Base-by-base conservation (phyloP, 192 early-diverging fungal genomes). In the Mortierella claussenii region DNA sequence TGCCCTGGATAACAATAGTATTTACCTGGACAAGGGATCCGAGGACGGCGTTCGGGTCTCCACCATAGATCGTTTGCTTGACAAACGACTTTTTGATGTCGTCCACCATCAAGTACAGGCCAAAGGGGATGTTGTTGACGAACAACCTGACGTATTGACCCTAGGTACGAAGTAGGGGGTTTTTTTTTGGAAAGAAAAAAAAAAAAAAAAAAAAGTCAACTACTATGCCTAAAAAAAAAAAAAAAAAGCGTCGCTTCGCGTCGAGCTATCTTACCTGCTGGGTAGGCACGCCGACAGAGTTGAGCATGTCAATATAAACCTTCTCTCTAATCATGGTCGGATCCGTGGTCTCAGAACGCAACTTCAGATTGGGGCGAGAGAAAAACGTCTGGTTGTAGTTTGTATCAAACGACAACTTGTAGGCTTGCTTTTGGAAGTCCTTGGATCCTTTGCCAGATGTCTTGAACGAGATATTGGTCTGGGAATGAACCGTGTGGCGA, bases 401-500 rank as follows among this genome's bases (percentile, higher is more conserved):
- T 10, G 70, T 69, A 30, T 73, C 70, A 42, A 84, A 78, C 10
- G 69, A 68, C 54, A 84, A 45, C 61, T 80, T 71, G 75, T 73
- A 84, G 7, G 82, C 81, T 46, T 84, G 82, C 58, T 84, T 84
- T 24, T 79, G 54, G 45, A 79, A 84, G 27, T 84, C 82, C 54
- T 81, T 84, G 50, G 82, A 81, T 13, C 76, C 79, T 54, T 84
- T 80, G 31, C 82, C 82, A 23, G 80, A 81, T 37, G 69, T 81
- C 45, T 62, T 51, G 34, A 84, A 42, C 42, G 80, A 68, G 44
- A 71, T 78, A 62, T 69, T 79, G 45, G 37, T 45, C 33, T 76
- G 80, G 20, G 74, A 53, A 55, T 76, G 71, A 31, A 69, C 40
- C 15, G 71, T 80, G 18, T 75, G 75, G 59, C 60, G 68, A 18